Base-by-base conservation (phyloP, 441 rosid genomes). In the Raphanus hybrid region DNA sequence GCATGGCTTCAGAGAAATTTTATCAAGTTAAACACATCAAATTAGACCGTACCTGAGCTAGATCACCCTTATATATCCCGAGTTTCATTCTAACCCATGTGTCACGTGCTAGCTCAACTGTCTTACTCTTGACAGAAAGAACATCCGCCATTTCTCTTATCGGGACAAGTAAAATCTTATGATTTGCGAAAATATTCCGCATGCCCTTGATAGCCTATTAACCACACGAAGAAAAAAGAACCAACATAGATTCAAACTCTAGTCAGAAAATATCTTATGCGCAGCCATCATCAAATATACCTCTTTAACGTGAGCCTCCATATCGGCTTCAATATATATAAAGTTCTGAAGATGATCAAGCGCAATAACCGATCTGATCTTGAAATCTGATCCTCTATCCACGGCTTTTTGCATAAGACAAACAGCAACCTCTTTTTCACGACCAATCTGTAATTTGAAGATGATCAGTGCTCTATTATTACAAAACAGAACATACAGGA, bases 31-130 rank as follows among this genome's bases (percentile, higher is more conserved):
- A 61, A 11, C 45, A 64, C 57, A 80, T 55, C 1, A 8, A 74
- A 10, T 64, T 18, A 32, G n/a, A 60, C 57, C 77, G 54, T 88
- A 90, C 98, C 80, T 90, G 82, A 52, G 94, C 97, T 74, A 93
- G 92, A 75, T 93, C 97, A 29, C 97, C 94, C 78, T 92, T 92
- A 81, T 93, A 90, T 16, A 82, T 85, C 72, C 98, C 97, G 16
- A 85, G 86, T 91, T 93, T 92, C 94, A 93, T 90, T 78, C 96
- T 87, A 72, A 93, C 96, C 94, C 98, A 93, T 10, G 96, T 90
- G 73, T 93, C 94, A 71, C 94, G 87, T 63, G 97, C 71, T 74
- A 92, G 89, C 80, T 93, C 96, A 78, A 92, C 80, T 72, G 87
- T 84, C 81, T 93, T 93, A 86, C 94, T 91, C 86, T 89, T 92